phyloP scores from a whole-genome alignment of 305 asterid genomes.

The Rubia balearica region DNA sequence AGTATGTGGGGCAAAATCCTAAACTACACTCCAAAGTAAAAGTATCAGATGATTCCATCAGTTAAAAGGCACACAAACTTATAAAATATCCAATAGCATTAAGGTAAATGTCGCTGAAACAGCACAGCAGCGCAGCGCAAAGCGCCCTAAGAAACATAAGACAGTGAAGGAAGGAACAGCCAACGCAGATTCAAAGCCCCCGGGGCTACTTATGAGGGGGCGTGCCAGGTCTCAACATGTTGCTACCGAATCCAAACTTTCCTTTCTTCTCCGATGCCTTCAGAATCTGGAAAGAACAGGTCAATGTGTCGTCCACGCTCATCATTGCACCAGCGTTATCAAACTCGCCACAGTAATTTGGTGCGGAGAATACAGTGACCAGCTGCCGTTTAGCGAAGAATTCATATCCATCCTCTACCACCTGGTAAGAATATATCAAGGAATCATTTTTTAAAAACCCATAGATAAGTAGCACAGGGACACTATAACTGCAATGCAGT shows the following conservation, averaged over 20 bases:
- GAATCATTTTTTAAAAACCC: background rate
- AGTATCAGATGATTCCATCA: background rate
- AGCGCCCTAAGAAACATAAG: background rate
- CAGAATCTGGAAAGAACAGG: slow-evolving; percentile 28
- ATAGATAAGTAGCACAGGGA: background rate
- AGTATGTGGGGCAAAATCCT: background rate
- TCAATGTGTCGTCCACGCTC: slow-evolving; percentile 27
- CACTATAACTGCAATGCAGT: background rate
- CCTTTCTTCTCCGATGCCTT: slow-evolving; percentile 27
- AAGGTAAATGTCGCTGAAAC: background rate
- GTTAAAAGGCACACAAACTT: background rate
- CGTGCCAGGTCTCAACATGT: slow-evolving; percentile 22
- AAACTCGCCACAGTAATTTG: slow-evolving; percentile 29
- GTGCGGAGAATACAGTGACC: slow-evolving; percentile 28
- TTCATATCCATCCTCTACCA: slow-evolving; percentile 28
- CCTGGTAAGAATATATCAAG: slow-evolving; percentile 12
- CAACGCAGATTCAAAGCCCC: background rate
- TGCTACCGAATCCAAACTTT: slow-evolving; percentile 22
- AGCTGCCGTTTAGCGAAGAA: slow-evolving; percentile 25
- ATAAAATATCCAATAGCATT: background rate
- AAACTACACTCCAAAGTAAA: background rate
- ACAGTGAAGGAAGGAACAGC: background rate
- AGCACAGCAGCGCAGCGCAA: background rate
- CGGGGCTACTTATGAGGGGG: slow-evolving; percentile 24
- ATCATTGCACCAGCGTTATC: slow-evolving; percentile 31